Evolutionary conservation across 2,329 filamentous ascomycete species (phyloP).

Genomic region (Exutisphaerella laricina): DNA sequence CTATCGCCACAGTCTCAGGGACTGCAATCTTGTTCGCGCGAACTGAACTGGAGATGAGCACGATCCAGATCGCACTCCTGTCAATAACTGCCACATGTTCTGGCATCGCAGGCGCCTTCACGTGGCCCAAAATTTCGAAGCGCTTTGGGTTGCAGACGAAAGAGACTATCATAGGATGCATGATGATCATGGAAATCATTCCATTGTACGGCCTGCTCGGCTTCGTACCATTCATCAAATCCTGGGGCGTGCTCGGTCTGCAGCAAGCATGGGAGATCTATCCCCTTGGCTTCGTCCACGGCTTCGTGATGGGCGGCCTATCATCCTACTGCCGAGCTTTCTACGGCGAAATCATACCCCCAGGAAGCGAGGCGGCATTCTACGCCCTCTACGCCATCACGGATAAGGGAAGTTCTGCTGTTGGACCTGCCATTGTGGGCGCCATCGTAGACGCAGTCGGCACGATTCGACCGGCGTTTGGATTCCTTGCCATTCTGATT

Average conservation of each 20-base stretch:
- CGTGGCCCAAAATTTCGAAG: slow-evolving; percentile 73
- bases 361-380: slow-evolving; percentile 86
- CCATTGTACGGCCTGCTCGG: slow-evolving; percentile 82
- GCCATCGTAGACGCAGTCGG: slow-evolving; percentile 67
- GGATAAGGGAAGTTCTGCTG: slow-evolving; percentile 86
- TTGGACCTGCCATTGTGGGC: slow-evolving; percentile 85
- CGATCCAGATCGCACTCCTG: slow-evolving; percentile 77
- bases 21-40: slow-evolving; percentile 92
- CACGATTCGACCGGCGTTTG: slow-evolving; percentile 59
- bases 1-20: slow-evolving; percentile 87
- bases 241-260: slow-evolving; percentile 69
- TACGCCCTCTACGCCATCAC: slow-evolving; percentile 93
- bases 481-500: slow-evolving; percentile 75
- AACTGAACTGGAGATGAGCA: slow-evolving; percentile 80
- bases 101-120: slow-evolving; percentile 81
- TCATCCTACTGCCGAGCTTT: slow-evolving; percentile 84
- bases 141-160: slow-evolving; percentile 63
- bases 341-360: slow-evolving; percentile 84
- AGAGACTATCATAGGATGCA: slow-evolving; percentile 78
- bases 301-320: slow-evolving; percentile 80
- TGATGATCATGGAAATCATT: slow-evolving; percentile 79
- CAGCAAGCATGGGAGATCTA: slow-evolving; percentile 93
- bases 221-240: slow-evolving; percentile 69
- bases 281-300: slow-evolving; percentile 76
- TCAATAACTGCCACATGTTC: slow-evolving; percentile 82